Evolutionary conservation across 306 rosid species (phyloP).

Genomic region (Dalbergia cochinchinensis): DNA sequence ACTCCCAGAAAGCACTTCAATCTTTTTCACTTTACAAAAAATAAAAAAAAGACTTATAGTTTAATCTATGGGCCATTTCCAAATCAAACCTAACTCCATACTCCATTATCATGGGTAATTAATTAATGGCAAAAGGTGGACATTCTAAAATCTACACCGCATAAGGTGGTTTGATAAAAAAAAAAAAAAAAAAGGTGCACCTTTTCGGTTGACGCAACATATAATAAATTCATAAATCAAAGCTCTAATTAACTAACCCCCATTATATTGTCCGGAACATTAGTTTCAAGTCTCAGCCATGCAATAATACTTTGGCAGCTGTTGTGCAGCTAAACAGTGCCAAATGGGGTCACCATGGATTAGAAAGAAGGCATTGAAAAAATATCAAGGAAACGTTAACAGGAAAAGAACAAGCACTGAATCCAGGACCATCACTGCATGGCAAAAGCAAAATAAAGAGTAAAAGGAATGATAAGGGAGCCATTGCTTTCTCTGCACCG

Average conservation of each 20-base stretch:
- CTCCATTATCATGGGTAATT: too few species aligned
- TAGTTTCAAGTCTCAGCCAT: not conserved
- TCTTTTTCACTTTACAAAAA: too few species aligned
- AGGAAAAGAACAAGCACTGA: conserved; percentile 50
- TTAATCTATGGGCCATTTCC: too few species aligned
- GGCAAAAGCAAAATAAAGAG: not conserved
- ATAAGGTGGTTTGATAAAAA: not conserved
- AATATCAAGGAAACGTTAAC: conserved; percentile 32
- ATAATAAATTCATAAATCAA: not conserved
- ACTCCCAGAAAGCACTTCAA: too few species aligned
- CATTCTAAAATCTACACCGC: not conserved
- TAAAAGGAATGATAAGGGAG: not conserved
- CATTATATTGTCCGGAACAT: not conserved
- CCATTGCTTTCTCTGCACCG: not conserved
- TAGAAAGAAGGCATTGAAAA: not conserved
- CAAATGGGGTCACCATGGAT: not conserved
- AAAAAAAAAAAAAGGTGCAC: too few species aligned
- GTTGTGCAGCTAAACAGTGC: not conserved
- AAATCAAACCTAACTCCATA: too few species aligned
- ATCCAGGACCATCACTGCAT: conserved; percentile 9
- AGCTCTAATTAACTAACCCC: not conserved
- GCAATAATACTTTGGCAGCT: not conserved
- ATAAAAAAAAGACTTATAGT: too few species aligned
- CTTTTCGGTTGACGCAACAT: not conserved
- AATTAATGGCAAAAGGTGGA: too few species aligned